Percentiles rank a stretch among this genome's conserved stretches.
phyloP scores from a whole-genome alignment of 192 early-diverging fungal genomes.

The Lobosporangium transversale region DNA sequence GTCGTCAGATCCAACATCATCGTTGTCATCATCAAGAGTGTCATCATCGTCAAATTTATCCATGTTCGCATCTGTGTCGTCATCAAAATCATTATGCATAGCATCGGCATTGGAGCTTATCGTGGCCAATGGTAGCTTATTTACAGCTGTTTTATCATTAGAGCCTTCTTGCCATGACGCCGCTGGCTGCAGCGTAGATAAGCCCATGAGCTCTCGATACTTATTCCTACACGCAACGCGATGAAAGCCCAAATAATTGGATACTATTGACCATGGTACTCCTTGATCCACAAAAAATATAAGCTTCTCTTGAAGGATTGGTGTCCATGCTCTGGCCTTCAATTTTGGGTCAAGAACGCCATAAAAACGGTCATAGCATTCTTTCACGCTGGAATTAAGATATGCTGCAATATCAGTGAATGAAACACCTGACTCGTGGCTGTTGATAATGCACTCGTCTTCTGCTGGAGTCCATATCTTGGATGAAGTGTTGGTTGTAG shows the following conservation, averaged over 20 bases:
- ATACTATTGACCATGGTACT: constrained; percentile 18
- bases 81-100: background rate
- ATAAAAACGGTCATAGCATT: constrained; percentile 13
- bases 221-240: constrained; percentile 18
- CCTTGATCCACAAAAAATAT: constrained; percentile 33
- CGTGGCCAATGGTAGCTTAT: too few species aligned
- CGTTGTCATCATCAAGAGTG: background rate
- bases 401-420: constrained; percentile 9
- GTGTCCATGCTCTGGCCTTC: constrained; percentile 18
- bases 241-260: constrained; percentile 15
- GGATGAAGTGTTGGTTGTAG: background rate
- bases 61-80: background rate
- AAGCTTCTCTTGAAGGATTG: constrained; percentile 6
- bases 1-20: background rate
- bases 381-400: background rate
- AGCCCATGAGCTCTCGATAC: constrained; percentile 12
- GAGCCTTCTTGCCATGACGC: background rate
- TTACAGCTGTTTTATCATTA: background rate
- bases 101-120: too few species aligned
- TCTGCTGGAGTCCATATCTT: constrained; percentile 34
- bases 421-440: background rate
- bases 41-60: background rate
- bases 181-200: background rate
- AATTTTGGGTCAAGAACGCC: background rate
- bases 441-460: constrained; percentile 13